Percentiles rank a stretch among this genome's conserved stretches.
These are phyloP conservation scores for Rhododendron mucronatum DNA, from an alignment of 148 eudicot species.

Conservation along the genomic window DNA sequence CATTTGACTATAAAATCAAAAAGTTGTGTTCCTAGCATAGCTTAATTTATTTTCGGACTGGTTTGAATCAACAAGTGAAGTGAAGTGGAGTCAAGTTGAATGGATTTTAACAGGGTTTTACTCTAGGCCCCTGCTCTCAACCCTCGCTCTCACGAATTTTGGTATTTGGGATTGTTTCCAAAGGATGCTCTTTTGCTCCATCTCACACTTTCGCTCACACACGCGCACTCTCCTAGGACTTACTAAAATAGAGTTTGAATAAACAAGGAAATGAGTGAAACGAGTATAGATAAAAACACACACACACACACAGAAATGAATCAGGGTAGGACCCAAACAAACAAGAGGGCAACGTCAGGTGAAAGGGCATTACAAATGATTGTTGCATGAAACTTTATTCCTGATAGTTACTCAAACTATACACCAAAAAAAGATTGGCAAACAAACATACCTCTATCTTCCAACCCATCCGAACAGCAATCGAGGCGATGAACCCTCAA, in stretches of 20 bases:
- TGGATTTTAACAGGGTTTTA: neutral
- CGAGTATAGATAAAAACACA: too few relatives aligned
- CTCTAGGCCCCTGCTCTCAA: neutral
- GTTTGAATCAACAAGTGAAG: neutral
- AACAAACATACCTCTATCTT: conserved; percentile 26
- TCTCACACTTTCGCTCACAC: neutral
- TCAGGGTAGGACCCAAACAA: too few relatives aligned
- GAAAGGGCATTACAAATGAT: neutral
- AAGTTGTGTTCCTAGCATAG: neutral
- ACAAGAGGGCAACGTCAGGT: too few relatives aligned
- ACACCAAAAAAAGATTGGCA: neutral
- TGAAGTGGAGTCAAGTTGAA: too few relatives aligned
- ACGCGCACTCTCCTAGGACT: neutral
- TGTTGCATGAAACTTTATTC: neutral
- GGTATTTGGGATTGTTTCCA: neutral
- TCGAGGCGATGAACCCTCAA: conserved; percentile 51
- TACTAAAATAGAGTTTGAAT: too few relatives aligned
- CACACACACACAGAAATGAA: too few relatives aligned
- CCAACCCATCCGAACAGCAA: conserved; percentile 26
- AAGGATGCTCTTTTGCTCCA: neutral
- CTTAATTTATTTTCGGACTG: neutral
- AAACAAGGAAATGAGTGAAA: too few relatives aligned
- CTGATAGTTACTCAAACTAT: neutral
- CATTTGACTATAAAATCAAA: neutral
- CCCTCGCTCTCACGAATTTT: neutral